Conservation (phyloP, 352 stramenopile species). For the Phytophthora pinifolia region DNA sequence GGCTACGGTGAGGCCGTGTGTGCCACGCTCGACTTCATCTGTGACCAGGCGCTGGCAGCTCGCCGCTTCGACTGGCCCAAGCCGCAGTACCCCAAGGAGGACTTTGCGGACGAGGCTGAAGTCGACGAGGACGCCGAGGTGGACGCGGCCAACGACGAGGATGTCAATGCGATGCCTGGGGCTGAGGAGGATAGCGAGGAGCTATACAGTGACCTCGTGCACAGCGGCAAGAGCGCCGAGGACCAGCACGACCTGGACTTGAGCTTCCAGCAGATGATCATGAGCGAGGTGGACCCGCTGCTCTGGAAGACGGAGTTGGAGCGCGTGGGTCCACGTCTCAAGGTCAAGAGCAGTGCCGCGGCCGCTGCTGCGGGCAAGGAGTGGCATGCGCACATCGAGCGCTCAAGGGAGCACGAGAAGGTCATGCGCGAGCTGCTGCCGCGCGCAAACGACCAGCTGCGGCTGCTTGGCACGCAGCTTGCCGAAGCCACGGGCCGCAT, state of each 20-base stretch:
- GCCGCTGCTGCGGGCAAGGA: conserved; percentile 56
- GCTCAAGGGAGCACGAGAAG: conserved; percentile 69
- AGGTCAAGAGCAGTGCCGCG: conserved; percentile 54
- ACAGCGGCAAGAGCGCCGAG: conserved; percentile 28
- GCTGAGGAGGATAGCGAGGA: conserved; percentile 55
- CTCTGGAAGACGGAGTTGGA: conserved; percentile 87
- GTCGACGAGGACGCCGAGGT: conserved; percentile 71
- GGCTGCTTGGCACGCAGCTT: conserved; percentile 58
- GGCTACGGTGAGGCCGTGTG: conserved; percentile 80
- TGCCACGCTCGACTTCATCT: conserved; percentile 75
- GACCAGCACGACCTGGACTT: conserved; percentile 58
- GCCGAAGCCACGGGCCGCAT: conserved; percentile 63
- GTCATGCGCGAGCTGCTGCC: conserved; percentile 64
- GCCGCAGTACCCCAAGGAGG: conserved; percentile 77
- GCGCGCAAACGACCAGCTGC: conserved; percentile 55
- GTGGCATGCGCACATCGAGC: conserved; percentile 82
- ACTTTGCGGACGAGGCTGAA: conserved; percentile 78
- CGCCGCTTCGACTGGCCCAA: conserved; percentile 67
- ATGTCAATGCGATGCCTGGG: conserved; percentile 41
- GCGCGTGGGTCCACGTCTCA: conserved; percentile 73
- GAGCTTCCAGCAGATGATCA: conserved; percentile 86
- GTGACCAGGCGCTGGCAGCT: conserved; percentile 71
- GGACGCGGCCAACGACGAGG: conserved; percentile 48
- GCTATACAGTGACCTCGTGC: conserved; percentile 60
- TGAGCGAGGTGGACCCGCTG: conserved; percentile 76